Evolutionary conservation across 148 eudicot species (phyloP).

Genomic region (Silene conica): DNA sequence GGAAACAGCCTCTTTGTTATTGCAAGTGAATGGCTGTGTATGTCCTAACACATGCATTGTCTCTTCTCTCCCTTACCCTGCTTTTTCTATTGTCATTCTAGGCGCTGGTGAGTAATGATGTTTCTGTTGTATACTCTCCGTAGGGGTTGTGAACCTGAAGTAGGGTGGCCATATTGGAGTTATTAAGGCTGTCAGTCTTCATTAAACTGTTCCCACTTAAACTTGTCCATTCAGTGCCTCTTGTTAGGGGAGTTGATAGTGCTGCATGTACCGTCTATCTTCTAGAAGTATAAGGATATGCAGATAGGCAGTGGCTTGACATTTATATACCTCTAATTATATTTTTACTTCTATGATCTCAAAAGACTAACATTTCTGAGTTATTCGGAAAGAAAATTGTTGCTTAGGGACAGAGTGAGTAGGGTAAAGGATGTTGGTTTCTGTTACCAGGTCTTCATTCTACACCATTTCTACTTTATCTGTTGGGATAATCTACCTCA

Average conservation of each 20-base stretch:
- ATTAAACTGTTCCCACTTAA: neutral
- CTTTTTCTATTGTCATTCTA: neutral
- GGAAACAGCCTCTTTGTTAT: neutral
- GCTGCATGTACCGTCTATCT: neutral
- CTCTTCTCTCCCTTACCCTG: neutral
- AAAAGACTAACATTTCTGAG: neutral
- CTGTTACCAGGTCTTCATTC: neutral
- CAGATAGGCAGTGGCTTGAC: neutral
- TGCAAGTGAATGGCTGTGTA: neutral
- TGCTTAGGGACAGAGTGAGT: conserved; percentile 2
- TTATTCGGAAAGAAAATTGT: neutral
- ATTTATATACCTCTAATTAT: neutral
- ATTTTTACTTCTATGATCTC: neutral
- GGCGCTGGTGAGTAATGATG: conserved; percentile 2
- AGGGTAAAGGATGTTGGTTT: neutral
- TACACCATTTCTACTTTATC: neutral
- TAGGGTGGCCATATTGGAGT: conserved; percentile 7
- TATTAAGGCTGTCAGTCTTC: neutral
- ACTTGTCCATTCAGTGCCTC: neutral
- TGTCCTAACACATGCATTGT: neutral
- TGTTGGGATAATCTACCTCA: neutral
- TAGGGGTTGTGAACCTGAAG: conserved; percentile 1
- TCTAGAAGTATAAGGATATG: neutral
- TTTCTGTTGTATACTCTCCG: conserved; percentile 1
- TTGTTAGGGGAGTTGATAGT: neutral